Evolutionary conservation across 1,284 basidiomycete genomes (phyloP).

Genomic region (Coniferiporia sulphurascens): DNA sequence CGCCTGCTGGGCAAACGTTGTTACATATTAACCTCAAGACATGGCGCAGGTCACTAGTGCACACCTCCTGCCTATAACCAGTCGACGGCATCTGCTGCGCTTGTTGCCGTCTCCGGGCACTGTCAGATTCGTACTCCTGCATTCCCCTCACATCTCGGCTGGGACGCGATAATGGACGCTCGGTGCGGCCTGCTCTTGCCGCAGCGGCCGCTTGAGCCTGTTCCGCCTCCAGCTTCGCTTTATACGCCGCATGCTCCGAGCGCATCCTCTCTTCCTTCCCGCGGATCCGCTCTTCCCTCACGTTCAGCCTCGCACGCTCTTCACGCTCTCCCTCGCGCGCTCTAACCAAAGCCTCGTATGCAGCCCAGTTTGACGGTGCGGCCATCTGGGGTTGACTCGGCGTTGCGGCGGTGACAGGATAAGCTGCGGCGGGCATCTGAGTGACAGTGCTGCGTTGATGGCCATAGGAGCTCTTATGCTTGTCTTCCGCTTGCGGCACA

Average conservation of each 20-base stretch:
- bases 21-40: not conserved
- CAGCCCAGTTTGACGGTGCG: not conserved
- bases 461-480: constrained; percentile 7
- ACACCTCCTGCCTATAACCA: constrained; percentile 8
- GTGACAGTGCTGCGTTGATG: constrained; percentile 5
- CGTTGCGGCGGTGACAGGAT: not conserved
- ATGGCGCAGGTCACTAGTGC: not conserved
- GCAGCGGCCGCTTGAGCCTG: constrained; percentile 4
- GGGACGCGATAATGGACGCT: not conserved
- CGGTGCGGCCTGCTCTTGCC: not conserved
- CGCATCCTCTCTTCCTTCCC: constrained; percentile 7
- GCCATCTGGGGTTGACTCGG: not conserved
- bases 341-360: constrained; percentile 1
- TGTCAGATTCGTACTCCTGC: constrained; percentile 14
- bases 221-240: constrained; percentile 5
- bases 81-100: not conserved
- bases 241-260: constrained; percentile 7
- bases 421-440: not conserved
- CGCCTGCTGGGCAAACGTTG: not conserved
- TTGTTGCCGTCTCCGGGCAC: not conserved
- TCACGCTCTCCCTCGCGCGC: constrained; percentile 11
- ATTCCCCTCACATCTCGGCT: constrained; percentile 4
- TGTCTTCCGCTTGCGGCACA: constrained; percentile 8
- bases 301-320: constrained; percentile 11
- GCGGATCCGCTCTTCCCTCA: constrained; percentile 3